A percentile compares a stretch with the other conserved stretches of the same genome.
phyloP scores from a whole-genome alignment of 352 stramenopile genomes.

The Thalassiosira exigua region DNA sequence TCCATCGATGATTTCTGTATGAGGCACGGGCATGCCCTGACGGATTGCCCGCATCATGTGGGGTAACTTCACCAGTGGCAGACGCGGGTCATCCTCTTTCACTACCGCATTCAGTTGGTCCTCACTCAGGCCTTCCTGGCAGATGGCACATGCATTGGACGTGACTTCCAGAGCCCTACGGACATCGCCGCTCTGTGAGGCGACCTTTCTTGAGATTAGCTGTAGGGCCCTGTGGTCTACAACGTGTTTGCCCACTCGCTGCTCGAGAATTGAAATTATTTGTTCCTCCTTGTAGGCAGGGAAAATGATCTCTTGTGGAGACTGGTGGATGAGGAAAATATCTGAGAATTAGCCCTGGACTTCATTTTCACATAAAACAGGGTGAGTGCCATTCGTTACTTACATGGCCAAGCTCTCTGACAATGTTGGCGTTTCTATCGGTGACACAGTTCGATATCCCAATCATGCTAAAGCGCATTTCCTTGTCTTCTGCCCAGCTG shows the following conservation, averaged over 20 bases:
- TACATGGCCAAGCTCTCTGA: slow-evolving; percentile 68
- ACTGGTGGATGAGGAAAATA: slow-evolving; percentile 18
- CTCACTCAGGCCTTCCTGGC: slow-evolving; percentile 20
- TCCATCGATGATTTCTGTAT: slow-evolving; percentile 45
- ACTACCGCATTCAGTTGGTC: slow-evolving; percentile 30
- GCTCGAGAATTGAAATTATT: slow-evolving; percentile 57
- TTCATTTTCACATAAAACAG: too few relatives aligned
- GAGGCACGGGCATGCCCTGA: slow-evolving; percentile 22
- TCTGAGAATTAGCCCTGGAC: not conserved
- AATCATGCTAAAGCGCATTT: slow-evolving; percentile 67
- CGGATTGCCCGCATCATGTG: slow-evolving; percentile 63
- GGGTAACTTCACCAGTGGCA: slow-evolving; percentile 55
- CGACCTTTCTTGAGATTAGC: slow-evolving; percentile 66
- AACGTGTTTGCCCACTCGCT: slow-evolving; percentile 58
- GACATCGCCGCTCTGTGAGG: slow-evolving; percentile 64
- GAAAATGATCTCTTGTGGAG: slow-evolving; percentile 57
- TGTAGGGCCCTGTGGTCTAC: slow-evolving; percentile 66
- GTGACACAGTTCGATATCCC: slow-evolving; percentile 78
- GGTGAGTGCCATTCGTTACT: slow-evolving; percentile 31
- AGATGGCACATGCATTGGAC: slow-evolving; percentile 46
- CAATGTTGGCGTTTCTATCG: slow-evolving; percentile 46
- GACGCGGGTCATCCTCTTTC: slow-evolving; percentile 16
- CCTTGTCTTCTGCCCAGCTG: slow-evolving; percentile 39
- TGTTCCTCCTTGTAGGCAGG: slow-evolving; percentile 63
- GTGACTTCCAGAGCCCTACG: slow-evolving; percentile 65